Evolutionary conservation across 2,329 filamentous ascomycete genomes (phyloP), one percentile per base, ranked within the genome.

Genomic region (Cordyceps fumosorosea): DNA sequence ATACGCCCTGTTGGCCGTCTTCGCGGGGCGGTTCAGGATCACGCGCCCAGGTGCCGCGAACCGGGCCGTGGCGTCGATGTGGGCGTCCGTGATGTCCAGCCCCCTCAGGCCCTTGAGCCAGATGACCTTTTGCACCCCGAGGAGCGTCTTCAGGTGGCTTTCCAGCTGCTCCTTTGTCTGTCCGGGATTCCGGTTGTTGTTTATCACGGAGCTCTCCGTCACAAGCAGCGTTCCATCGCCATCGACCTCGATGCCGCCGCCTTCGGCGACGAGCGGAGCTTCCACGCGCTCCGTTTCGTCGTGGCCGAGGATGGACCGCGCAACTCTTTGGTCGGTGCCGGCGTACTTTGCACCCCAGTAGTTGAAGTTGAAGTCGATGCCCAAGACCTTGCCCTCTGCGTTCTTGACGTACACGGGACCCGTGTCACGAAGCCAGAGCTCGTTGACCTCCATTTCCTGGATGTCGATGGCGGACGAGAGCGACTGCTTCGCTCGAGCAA

Each of bases 331-430:
- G 44, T 59, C 56, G 16, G 60, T 51, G 26, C 55, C 56, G 11
- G 22, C 12, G 26, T 59, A 62, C 22, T 60, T 62, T 18, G 55
- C 52, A 24, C 63, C 63, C 63, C 63, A 64, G 29, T 56, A 59
- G 24, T 64, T 64, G 56, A 64, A 64, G 56, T 64, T 64, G 48
- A 62, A 60, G 18, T 64, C 60, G n/a, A 64, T n/a, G 3, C 60
- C 63, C 11, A 58, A 70, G 65, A 71, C 68, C 29, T 72, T 71
- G 4, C 72, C 70, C 65, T 76, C 71, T 44, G 73, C 69, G 55
- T 78, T 76, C 69, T 78, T 78, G 67, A 81, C 75, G 80, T 80
- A 84, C 71, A 82, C 81, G 64, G 76, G 74, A 32, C 80, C 79
- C 12, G 76, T 75, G 44, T 80, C 80, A 59, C 61, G 61, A 1